These are phyloP conservation scores for Ambrosia trifida DNA, from an alignment of 129 eudicot species.

Conservation along the genomic window DNA sequence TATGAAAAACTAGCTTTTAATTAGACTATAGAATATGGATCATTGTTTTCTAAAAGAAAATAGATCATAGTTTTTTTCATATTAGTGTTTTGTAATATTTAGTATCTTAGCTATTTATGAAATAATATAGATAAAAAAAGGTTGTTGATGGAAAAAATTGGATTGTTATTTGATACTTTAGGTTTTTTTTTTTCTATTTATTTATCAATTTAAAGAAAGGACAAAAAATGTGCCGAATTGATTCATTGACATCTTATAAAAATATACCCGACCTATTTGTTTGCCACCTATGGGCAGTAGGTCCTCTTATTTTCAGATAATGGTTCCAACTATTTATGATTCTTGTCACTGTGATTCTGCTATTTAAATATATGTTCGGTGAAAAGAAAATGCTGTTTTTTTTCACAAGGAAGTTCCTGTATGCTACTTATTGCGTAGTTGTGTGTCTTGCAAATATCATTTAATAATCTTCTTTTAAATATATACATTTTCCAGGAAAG, in stretches of 20 bases:
- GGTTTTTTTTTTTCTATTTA: neutral
- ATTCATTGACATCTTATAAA: neutral
- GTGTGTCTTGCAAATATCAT: neutral
- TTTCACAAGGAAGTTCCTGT: neutral
- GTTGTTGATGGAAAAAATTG: neutral
- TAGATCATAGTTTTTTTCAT: neutral
- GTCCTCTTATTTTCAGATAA: neutral
- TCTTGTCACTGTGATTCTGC: slow-evolving; percentile 13
- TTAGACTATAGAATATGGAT: neutral
- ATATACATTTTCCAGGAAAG: slow-evolving; percentile 54
- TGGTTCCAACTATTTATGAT: neutral
- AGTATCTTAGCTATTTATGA: neutral
- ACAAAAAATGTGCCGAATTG: neutral
- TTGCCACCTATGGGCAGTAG: neutral
- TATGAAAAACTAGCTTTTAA: neutral
- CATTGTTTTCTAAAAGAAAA: neutral
- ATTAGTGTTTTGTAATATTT: neutral
- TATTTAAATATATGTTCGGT: slow-evolving; percentile 3
- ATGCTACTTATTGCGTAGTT: neutral
- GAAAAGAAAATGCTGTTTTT: neutral
- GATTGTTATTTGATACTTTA: neutral
- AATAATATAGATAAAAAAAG: neutral
- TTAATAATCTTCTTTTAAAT: neutral
- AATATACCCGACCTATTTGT: neutral
- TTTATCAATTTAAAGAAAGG: neutral